phyloP scores from a whole-genome alignment of 1,284 basidiomycete genomes.

The Meripilus lineatus region DNA sequence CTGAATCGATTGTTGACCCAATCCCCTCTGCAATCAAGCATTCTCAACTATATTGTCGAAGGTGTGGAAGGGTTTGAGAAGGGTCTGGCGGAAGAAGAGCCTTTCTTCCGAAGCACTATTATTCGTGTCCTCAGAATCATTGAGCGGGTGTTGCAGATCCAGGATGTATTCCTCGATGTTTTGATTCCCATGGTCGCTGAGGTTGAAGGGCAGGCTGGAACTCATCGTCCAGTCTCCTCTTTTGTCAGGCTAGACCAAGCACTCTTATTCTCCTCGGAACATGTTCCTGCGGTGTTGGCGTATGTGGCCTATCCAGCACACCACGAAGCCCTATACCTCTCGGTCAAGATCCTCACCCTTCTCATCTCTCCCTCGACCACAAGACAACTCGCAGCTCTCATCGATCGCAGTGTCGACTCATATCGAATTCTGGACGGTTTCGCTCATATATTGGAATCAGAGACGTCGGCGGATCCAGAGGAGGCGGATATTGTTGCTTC shows the following conservation, averaged over 20 bases:
- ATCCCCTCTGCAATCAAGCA: conserved; percentile 62
- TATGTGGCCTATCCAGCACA: conserved; percentile 74
- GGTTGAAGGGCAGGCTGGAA: conserved; percentile 48
- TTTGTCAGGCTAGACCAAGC: conserved; percentile 78
- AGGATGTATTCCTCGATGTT: conserved; percentile 87
- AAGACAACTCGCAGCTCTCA: conserved; percentile 70
- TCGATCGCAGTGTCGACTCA: conserved; percentile 83
- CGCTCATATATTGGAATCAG: conserved; percentile 61
- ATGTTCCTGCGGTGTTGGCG: conserved; percentile 80
- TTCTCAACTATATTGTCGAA: conserved; percentile 75
- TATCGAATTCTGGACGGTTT: conserved; percentile 85
- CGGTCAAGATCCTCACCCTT: conserved; percentile 75
- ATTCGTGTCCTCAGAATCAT: conserved; percentile 81
- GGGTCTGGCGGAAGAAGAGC: conserved; percentile 62
- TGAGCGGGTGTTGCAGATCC: conserved; percentile 78
- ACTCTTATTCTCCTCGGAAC: conserved; percentile 70
- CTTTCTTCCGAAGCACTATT: conserved; percentile 72
- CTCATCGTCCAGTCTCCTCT: conserved; percentile 59
- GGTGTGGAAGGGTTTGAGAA: conserved; percentile 76
- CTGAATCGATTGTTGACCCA: conserved; percentile 77
- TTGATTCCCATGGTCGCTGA: conserved; percentile 78
- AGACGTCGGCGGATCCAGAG: conserved; percentile 56
- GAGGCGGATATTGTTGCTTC: conserved; percentile 54
- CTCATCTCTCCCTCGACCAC: conserved; percentile 59
- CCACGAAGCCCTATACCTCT: conserved; percentile 71